These are phyloP conservation scores for Lipomyces yamadae DNA, from an alignment of 805 yeast species.

Conservation along the genomic window DNA sequence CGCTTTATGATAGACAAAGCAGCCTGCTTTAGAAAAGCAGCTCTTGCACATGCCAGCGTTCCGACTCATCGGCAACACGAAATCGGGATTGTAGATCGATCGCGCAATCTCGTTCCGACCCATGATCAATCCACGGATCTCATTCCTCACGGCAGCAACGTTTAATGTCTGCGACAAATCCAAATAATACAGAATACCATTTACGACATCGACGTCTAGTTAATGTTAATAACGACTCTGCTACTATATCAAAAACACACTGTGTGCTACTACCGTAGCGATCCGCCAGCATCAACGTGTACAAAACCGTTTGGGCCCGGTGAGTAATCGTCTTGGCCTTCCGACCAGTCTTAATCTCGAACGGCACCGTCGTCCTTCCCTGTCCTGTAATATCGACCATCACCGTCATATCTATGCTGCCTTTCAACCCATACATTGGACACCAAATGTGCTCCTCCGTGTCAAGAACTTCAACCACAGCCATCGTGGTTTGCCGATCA, in stretches of 20 bases:
- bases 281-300: conserved; percentile 77
- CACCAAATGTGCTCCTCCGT: conserved; percentile 93
- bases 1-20: conserved; percentile 53
- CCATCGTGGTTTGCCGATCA: conserved; percentile 44
- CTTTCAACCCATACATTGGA: conserved; percentile 85
- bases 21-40: conserved; percentile 40
- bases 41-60: conserved; percentile 34
- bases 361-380: conserved; percentile 57
- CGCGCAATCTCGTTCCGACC: conserved; percentile 72
- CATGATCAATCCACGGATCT: conserved; percentile 69
- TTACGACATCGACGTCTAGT: conserved; percentile 61
- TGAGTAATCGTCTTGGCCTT: conserved; percentile 62
- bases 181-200: conserved; percentile 75
- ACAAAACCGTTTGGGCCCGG: conserved; percentile 83
- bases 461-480: conserved; percentile 71
- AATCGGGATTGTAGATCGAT: conserved; percentile 52
- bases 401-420: conserved; percentile 86
- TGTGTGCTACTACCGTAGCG: conserved; percentile 54
- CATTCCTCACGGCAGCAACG: conserved; percentile 58
- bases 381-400: conserved; percentile 55
- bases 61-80: conserved; percentile 21
- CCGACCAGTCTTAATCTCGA: conserved; percentile 89
- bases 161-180: conserved; percentile 60
- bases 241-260: background rate
- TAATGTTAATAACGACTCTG: background rate